Evolutionary conservation across 148 eudicot genomes (phyloP).

Genomic region (Diospyros lotus): DNA sequence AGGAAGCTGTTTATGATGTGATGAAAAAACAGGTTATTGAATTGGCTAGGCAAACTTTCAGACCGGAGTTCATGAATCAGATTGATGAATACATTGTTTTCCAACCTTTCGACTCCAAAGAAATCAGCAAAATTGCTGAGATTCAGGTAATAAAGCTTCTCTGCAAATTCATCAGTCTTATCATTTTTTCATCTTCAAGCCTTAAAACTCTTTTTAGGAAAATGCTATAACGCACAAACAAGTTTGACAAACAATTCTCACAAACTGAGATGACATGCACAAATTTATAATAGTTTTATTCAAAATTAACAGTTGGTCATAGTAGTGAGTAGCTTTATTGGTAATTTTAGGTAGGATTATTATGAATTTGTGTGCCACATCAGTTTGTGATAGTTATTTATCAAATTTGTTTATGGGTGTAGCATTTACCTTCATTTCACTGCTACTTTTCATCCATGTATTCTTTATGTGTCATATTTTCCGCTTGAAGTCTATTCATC

Average conservation of each 20-base stretch:
- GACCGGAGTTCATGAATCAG: slow-evolving; percentile 96
- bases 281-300: no score
- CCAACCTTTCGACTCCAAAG: slow-evolving; percentile 77
- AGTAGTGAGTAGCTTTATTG: no score
- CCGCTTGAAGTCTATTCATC: background rate
- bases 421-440: background rate
- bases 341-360: no score
- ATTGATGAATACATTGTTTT: slow-evolving; percentile 94
- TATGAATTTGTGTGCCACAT: no score
- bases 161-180: background rate
- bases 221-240: no score
- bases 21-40: slow-evolving; percentile 87
- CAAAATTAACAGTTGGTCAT: no score
- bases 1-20: slow-evolving; percentile 62
- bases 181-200: background rate
- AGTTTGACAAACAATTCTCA: no score
- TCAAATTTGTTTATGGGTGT: no score
- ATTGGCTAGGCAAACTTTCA: slow-evolving; percentile 75
- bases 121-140: slow-evolving; percentile 67
- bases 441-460: background rate
- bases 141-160: slow-evolving; percentile 55
- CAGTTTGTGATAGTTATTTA: no score
- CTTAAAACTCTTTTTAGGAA: background rate
- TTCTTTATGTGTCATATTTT: background rate
- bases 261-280: no score